phyloP scores from a whole-genome alignment of 148 eudicot genomes.

The Chenopodium quinoa region DNA sequence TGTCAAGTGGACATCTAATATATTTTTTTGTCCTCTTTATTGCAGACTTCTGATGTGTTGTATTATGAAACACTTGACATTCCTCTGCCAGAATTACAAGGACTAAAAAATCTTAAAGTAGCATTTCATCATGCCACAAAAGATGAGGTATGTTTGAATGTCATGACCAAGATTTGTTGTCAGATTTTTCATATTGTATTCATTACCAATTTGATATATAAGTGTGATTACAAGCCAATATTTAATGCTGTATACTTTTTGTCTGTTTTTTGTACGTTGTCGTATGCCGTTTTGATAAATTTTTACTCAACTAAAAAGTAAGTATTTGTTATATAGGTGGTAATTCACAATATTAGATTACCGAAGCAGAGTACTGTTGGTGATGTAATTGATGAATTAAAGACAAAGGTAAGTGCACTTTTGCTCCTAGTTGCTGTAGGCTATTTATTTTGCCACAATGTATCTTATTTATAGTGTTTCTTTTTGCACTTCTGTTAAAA shows the following conservation, averaged over 20 bases:
- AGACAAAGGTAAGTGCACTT: conserved; percentile 53
- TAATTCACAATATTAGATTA: conserved; percentile 62
- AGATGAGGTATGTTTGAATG: conserved; percentile 57
- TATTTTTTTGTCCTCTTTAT: conserved; percentile 16
- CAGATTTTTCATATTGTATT: background rate
- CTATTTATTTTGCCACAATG: background rate
- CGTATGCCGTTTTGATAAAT: too few species aligned
- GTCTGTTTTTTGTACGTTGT: too few species aligned
- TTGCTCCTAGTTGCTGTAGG: background rate
- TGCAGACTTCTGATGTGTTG: conserved; percentile 83
- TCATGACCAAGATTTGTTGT: background rate
- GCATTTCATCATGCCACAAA: conserved; percentile 70
- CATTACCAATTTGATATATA: background rate
- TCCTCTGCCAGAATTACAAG: conserved; percentile 87
- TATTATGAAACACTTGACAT: conserved; percentile 93
- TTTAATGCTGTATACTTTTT: background rate
- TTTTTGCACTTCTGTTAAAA: background rate
- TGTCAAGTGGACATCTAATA: background rate
- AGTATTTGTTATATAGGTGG: conserved; percentile 36
- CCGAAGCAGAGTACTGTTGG: conserved; percentile 78
- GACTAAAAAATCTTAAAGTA: conserved; percentile 68
- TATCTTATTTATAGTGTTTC: background rate
- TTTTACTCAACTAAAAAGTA: too few species aligned
- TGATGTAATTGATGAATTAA: conserved; percentile 69
- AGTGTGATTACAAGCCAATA: conserved; percentile 6